A percentile compares a stretch with the other conserved stretches of the same genome.
Evolutionary conservation across 371 early-diverging fungal genomes (phyloP).

Genomic region (Saksenaea vasiformis): DNA sequence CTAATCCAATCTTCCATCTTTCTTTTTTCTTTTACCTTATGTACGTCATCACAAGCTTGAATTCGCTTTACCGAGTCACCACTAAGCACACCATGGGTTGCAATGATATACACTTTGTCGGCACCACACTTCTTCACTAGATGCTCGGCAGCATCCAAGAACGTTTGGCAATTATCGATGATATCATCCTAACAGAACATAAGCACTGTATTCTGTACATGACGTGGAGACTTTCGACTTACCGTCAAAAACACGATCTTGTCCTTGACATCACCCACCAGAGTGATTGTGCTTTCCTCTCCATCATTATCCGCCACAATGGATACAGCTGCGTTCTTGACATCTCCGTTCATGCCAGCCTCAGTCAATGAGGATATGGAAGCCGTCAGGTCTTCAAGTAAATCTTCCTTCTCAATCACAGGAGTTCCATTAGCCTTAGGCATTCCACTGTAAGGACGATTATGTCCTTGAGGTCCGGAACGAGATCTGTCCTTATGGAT

Average conservation of each 20-base stretch:
- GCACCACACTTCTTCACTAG: slow-evolving; percentile 85
- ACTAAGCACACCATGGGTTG: slow-evolving; percentile 93
- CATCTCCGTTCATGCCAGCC: slow-evolving; percentile 36
- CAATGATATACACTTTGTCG: slow-evolving; percentile 85
- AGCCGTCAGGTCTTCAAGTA: slow-evolving; percentile 33
- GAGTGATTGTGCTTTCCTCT: slow-evolving; percentile 64
- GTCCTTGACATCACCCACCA: slow-evolving; percentile 93
- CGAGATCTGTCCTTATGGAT: slow-evolving; percentile 88
- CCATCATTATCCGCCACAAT: slow-evolving; percentile 56
- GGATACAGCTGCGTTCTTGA: slow-evolving; percentile 53
- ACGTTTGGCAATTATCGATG: slow-evolving; percentile 85
- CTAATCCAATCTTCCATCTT: neutral
- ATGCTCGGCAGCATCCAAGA: slow-evolving; percentile 91
- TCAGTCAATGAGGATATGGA: slow-evolving; percentile 51
- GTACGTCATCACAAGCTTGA: slow-evolving; percentile 81
- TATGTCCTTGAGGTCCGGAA: slow-evolving; percentile 58
- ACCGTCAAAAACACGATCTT: slow-evolving; percentile 89
- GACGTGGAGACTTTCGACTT: slow-evolving; percentile 30
- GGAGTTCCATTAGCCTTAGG: slow-evolving; percentile 47
- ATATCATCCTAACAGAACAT: slow-evolving; percentile 76
- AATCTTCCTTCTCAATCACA: slow-evolving; percentile 23
- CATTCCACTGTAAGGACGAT: slow-evolving; percentile 54
- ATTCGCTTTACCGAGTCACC: slow-evolving; percentile 84
- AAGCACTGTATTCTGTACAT: neutral
- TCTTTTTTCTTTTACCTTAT: slow-evolving; percentile 60